Evolutionary conservation across 495 filamentous ascomycete genomes (phyloP).

Genomic region (Xanthoparmelia taractica): DNA sequence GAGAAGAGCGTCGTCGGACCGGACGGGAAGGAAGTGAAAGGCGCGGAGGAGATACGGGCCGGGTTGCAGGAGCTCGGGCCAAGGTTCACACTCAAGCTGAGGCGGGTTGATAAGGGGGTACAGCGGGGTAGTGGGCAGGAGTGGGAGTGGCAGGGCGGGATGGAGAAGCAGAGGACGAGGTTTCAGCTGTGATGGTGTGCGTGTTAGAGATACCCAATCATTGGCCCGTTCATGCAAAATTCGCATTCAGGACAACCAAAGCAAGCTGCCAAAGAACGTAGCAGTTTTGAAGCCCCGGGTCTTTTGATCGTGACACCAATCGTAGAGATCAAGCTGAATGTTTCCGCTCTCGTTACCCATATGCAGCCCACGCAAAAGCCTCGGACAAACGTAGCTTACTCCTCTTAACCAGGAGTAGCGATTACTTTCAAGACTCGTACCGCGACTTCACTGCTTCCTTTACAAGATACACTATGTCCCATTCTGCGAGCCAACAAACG

Average conservation of each 20-base stretch:
- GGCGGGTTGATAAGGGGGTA: conserved; percentile 85
- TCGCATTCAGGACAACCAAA: too few species aligned
- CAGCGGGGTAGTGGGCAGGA: conserved; percentile 73
- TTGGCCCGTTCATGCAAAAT: not conserved
- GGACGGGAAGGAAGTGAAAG: conserved; percentile 80
- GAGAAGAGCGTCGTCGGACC: conserved; percentile 81
- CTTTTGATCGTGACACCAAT: too few species aligned
- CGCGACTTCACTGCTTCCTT: too few species aligned
- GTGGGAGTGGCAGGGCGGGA: conserved; percentile 90
- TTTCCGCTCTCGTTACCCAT: too few species aligned
- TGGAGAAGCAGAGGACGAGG: conserved; percentile 88
- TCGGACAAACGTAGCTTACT: too few species aligned
- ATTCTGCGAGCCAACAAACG: not conserved
- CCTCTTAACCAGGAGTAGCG: too few species aligned
- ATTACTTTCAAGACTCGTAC: too few species aligned
- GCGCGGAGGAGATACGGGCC: conserved; percentile 71
- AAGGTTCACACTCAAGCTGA: conserved; percentile 76
- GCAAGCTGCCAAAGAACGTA: too few species aligned
- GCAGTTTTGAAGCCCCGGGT: too few species aligned
- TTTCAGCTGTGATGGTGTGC: conserved; percentile 63
- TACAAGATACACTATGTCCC: too few species aligned
- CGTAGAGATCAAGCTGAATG: too few species aligned
- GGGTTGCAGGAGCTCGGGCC: conserved; percentile 84
- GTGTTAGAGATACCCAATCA: conserved; percentile 6
- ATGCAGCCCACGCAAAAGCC: too few species aligned